Evolutionary conservation across 768 basidiomycete genomes (phyloP).

Genomic region (Favolaschia claudopus): DNA sequence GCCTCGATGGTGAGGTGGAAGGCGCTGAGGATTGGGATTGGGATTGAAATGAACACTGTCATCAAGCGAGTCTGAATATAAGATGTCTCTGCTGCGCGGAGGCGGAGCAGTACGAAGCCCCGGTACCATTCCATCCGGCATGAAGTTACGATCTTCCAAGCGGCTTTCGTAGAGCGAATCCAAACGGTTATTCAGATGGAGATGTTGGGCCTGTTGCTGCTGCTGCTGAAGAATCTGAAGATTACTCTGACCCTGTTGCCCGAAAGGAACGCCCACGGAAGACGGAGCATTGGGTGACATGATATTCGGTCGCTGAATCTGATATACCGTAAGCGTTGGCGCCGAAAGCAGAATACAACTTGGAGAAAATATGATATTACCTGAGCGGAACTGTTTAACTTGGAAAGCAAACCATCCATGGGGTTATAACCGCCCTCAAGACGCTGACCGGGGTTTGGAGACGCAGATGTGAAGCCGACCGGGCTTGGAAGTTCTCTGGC

Average conservation of each 20-base stretch:
- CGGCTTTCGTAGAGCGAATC: conserved; percentile 79
- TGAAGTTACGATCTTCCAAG: conserved; percentile 77
- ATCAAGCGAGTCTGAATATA: conserved; percentile 66
- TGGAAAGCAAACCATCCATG: conserved; percentile 78
- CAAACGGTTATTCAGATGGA: conserved; percentile 56
- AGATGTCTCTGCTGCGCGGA: conserved; percentile 65
- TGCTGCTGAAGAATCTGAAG: conserved; percentile 49
- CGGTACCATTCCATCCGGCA: conserved; percentile 87
- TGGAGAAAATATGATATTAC: conserved; percentile 47
- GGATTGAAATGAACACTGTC: conserved; percentile 69
- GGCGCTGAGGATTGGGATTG: conserved; percentile 68
- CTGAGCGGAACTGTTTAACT: conserved; percentile 80
- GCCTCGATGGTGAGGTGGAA: conserved; percentile 56
- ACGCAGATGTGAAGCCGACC: conserved; percentile 50
- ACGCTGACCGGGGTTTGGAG: conserved; percentile 55
- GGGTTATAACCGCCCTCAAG: conserved; percentile 52
- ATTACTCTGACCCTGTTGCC: conserved; percentile 44
- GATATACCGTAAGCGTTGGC: not conserved
- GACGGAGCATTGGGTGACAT: conserved; percentile 28
- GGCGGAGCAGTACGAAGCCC: conserved; percentile 75
- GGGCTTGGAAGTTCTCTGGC: conserved; percentile 50
- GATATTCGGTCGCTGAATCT: conserved; percentile 43
- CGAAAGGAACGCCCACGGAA: conserved; percentile 40
- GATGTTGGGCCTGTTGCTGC: conserved; percentile 53
- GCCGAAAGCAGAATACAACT: not conserved